phyloP scores from a whole-genome alignment of 208 protist species.

The Willaertia magna region DNA sequence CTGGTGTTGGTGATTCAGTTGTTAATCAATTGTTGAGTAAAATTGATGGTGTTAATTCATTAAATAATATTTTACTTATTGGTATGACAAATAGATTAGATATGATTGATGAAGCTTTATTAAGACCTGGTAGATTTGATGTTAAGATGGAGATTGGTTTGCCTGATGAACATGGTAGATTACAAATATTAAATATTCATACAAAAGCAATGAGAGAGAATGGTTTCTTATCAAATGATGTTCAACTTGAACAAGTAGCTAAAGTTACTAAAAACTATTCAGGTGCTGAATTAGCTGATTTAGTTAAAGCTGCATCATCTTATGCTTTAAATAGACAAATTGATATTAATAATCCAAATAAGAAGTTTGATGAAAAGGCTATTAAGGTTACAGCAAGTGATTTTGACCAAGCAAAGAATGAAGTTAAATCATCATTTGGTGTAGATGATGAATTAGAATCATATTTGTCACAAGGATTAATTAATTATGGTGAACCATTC shows the following conservation, averaged over 20 bases:
- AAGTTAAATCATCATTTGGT: constrained; percentile 90
- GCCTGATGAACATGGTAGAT: constrained; percentile 88
- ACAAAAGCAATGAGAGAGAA: constrained; percentile 80
- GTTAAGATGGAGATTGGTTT: constrained; percentile 93
- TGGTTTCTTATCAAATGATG: constrained; percentile 64
- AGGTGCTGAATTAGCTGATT: constrained; percentile 84
- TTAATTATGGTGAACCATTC: constrained; percentile 75
- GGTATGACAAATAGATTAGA: constrained; percentile 99
- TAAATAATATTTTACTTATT: constrained; percentile 99
- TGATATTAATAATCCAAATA: constrained; percentile 53
- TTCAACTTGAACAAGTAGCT: constrained; percentile 81
- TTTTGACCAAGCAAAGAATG: constrained; percentile 53
- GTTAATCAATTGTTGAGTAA: constrained; percentile 99
- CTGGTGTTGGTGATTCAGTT: constrained; percentile 92
- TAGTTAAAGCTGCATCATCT: constrained; percentile 64
- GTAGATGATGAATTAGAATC: constrained; percentile 67
- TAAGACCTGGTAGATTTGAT: constrained; percentile 96
- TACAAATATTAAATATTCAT: constrained; percentile 98
- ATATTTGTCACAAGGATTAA: constrained; percentile 71
- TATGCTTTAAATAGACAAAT: constrained; percentile 75
- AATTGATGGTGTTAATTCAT: constrained; percentile 96
- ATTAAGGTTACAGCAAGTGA: constrained; percentile 41
- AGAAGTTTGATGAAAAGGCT: constrained; percentile 41
- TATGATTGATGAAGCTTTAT: constrained; percentile 97
- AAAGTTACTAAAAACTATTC: constrained; percentile 93